Base-by-base conservation (phyloP, 495 filamentous ascomycete species). In the Penicillium robsamsonii region DNA sequence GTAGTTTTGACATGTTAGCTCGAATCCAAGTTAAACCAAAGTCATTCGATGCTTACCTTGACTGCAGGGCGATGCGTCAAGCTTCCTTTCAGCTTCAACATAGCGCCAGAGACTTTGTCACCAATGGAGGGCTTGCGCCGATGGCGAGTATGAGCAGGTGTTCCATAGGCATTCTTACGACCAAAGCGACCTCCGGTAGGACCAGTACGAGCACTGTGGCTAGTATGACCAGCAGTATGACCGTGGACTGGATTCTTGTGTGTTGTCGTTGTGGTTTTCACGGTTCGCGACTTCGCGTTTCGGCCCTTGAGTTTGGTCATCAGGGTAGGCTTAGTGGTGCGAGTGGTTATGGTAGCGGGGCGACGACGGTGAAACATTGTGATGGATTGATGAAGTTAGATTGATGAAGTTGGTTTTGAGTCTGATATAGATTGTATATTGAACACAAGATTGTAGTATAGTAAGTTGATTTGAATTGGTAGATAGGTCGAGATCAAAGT, bases 101-200 rank as follows among this genome's bases (percentile, higher is more conserved):
- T 70, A 0, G 86, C 87, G 6, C 87, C 87, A 4, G 77, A 82
- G 61, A 91, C 73, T 68, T 89, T 90, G 68, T 89, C 87, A 20
- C 86, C 84, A 31, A 89, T 70, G 30, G 74, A 78, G 0, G 78
- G 68, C 33, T 80, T 78, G 56, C 86, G 80, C 51, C 76, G 66
- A 20, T 85, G 85, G 53, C 84, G 84, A 53, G 83, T 82, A 0
- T 60, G 69, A 5, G 65, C n/a, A 40, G 58, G 46, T 17, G 11
- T 29, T 43, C 61, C 53, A 43, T 54, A 47, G 41, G 45, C 51
- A 31, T 56, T 24, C 43, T 17, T 12, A 17, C 17, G 41, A 18
- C 61, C 49, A 37, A 49, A 53, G n/a, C 48, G 56, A 27, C 57
- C n/a, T n/a, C 37, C 37, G 18, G 37, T 40, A 18, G 18, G 40